Evolutionary conservation across 108 stramenopile genomes (phyloP).

Genomic region (Seminavis robusta): DNA sequence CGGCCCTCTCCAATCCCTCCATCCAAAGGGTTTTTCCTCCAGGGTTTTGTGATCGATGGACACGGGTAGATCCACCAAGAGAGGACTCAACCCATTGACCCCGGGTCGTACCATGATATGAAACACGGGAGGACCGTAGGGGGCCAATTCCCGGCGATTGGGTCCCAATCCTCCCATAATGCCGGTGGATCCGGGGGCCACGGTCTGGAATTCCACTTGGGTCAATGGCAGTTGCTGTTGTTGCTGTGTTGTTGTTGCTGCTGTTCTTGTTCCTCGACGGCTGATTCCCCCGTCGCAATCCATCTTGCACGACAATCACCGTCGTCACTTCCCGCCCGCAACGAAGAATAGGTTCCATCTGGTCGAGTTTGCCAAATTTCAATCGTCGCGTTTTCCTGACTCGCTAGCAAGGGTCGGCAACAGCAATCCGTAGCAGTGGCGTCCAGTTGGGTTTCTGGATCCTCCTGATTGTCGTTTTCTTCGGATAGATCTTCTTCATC

Average conservation of each 20-base stretch:
- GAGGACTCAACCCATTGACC: conserved; percentile 26
- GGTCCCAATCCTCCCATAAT: conserved; percentile 52
- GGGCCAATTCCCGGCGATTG: conserved; percentile 30
- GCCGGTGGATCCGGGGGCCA: conserved; percentile 56
- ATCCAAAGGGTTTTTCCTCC: not conserved
- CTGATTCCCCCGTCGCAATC: conserved; percentile 4
- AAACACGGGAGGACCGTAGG: conserved; percentile 44
- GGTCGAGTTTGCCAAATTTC: conserved; percentile 72
- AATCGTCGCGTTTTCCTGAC: conserved; percentile 9
- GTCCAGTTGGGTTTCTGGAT: too few species aligned
- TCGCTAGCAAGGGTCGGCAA: conserved; percentile 9
- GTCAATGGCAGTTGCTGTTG: too few species aligned
- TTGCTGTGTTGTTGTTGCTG: not conserved
- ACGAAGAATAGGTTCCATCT: conserved; percentile 55
- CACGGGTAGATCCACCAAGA: conserved; percentile 36
- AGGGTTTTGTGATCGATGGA: conserved; percentile 14
- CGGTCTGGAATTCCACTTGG: conserved; percentile 45
- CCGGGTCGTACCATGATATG: conserved; percentile 40
- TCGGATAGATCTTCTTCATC: too few species aligned
- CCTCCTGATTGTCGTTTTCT: too few species aligned
- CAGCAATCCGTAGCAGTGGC: conserved; percentile 19
- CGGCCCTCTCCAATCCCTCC: conserved; percentile 9
- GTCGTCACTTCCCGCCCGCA: conserved; percentile 27
- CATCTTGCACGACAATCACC: conserved; percentile 49
- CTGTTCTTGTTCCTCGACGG: too few species aligned